These are phyloP conservation scores for Mortierella sp. DNA, from an alignment of 371 early-diverging fungal species.

Conservation along the genomic window DNA sequence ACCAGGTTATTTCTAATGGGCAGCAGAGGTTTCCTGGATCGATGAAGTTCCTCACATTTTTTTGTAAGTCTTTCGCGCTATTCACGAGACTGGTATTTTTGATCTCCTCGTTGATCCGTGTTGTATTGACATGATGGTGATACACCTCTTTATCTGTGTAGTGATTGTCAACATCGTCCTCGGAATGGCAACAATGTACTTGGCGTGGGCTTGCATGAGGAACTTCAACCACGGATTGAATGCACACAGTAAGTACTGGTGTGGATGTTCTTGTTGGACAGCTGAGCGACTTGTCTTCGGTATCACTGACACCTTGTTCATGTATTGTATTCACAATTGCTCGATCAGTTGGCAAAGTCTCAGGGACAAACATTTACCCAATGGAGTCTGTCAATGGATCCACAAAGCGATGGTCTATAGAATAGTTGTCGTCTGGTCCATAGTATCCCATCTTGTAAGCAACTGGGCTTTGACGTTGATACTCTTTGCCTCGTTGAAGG, in stretches of 20 bases:
- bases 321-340: no score
- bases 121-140: slow-evolving; percentile 4
- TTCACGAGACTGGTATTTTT: neutral
- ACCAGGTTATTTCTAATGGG: slow-evolving; percentile 34
- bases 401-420: slow-evolving; percentile 49
- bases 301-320: no score
- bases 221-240: slow-evolving; percentile 91
- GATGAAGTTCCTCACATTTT: slow-evolving; percentile 46
- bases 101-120: no score
- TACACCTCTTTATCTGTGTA: slow-evolving; percentile 22
- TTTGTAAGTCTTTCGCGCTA: slow-evolving; percentile 30
- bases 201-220: slow-evolving; percentile 66
- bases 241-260: slow-evolving; percentile 47
- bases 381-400: slow-evolving; percentile 43
- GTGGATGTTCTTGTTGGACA: neutral
- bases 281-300: neutral
- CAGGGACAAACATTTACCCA: slow-evolving; percentile 52
- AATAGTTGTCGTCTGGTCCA: slow-evolving; percentile 28
- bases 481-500: no score
- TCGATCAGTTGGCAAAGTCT: slow-evolving; percentile 42
- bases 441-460: neutral
- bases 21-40: slow-evolving; percentile 35
- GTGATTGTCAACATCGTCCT: slow-evolving; percentile 72
- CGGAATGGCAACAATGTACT: slow-evolving; percentile 57
- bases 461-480: neutral